Base-by-base conservation (phyloP, 805 yeast species). In the Wickerhamomyces bovis region DNA sequence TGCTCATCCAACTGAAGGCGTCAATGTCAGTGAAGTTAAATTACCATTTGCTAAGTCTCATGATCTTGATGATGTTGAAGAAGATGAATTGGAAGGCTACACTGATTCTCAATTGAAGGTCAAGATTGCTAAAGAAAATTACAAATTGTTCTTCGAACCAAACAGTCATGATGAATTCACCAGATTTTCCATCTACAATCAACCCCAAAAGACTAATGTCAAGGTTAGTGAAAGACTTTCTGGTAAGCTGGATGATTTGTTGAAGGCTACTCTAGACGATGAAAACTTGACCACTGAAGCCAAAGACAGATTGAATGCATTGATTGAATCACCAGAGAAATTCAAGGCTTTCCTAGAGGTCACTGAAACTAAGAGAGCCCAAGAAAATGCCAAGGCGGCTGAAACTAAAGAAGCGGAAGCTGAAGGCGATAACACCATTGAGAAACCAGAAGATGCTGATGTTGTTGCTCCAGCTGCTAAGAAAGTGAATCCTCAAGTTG, bases 1-100 rank as follows among this genome's bases (percentile, higher is more conserved):
- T 86, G 85, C 96, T 3, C 95, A 89, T 58, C 98, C 99, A 35
- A 94, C 99, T 2, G 99, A 94, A 65, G 98, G 98, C 26, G 85
- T 94, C 16, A 82, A 89, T 16, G 79, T 87, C 18, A 81, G 85
- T 39, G 81, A 80, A 54, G 76, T 94, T 46, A 76, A 77, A 52
- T 72, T 88, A 65, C 98, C 98, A 22, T 85, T 92, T 65, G 69
- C 87, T 53, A 83, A 80, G 55, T 63, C 77, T 5, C 75, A 78
- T 11, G 54, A 52, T 3, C 18, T 54, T n/a, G 61, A 56, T 13
- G 54, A 81, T 71, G 48, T 41, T 40, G 79, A 74, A 44, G 84
- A 78, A 16, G 70, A 68, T 50, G 74, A 66, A 30, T 69, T 69
- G 18, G 83, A 78, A 45, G 95, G 92, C 12, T 72, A 75, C 38